Conservation (phyloP, 352 stramenopile genomes). For the Globisporangium parvum region DNA sequence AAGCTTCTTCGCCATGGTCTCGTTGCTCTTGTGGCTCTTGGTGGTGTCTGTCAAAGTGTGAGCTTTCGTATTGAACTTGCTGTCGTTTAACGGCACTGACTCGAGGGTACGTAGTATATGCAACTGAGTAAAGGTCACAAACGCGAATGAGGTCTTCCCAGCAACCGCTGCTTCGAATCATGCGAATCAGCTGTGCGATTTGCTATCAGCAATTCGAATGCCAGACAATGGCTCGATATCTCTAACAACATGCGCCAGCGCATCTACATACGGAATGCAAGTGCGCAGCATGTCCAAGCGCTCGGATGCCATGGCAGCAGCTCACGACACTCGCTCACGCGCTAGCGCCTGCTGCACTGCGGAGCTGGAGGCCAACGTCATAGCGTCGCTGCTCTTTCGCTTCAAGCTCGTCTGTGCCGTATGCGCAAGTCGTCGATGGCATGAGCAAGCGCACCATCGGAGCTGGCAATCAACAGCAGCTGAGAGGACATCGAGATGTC, state of each 20-base stretch:
- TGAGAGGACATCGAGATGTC: neutral
- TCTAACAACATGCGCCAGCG: neutral
- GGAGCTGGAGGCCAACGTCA: constrained; percentile 51
- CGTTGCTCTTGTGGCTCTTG: neutral
- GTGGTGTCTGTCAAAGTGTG: too few species aligned
- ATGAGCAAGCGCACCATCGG: neutral
- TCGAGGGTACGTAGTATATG: neutral
- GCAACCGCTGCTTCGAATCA: neutral
- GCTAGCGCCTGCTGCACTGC: constrained; percentile 9
- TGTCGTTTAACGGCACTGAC: neutral
- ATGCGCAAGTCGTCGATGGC: too few species aligned
- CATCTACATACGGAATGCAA: neutral
- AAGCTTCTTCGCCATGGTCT: constrained; percentile 43
- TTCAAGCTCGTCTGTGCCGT: constrained; percentile 46
- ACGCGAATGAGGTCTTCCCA: neutral
- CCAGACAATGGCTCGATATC: too few species aligned
- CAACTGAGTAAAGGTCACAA: neutral
- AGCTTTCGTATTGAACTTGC: neutral
- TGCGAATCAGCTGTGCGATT: neutral
- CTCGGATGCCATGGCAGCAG: too few species aligned
- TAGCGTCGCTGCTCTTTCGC: constrained; percentile 51
- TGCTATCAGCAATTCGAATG: neutral
- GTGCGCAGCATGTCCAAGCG: too few species aligned
- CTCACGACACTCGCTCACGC: neutral
- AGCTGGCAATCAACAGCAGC: neutral